phyloP scores from a whole-genome alignment of 2,329 filamentous ascomycete species.

The Aureobasidium zeae region DNA sequence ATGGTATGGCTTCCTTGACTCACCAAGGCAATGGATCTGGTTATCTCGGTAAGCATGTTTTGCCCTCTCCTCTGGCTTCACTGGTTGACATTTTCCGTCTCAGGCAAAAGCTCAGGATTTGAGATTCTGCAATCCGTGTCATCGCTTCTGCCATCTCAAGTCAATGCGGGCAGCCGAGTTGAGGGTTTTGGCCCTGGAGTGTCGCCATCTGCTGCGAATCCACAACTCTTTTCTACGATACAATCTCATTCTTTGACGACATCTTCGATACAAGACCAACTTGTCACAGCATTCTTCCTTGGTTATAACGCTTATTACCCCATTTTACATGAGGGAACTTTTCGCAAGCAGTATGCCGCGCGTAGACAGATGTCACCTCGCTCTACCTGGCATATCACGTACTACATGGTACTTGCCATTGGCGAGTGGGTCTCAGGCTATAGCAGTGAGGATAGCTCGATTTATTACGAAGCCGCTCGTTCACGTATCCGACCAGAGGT shows the following conservation, averaged over 20 bases:
- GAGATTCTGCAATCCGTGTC: constrained; percentile 18
- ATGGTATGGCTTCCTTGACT: constrained; percentile 29
- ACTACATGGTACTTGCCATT: constrained; percentile 39
- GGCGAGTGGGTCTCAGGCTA: constrained; percentile 37
- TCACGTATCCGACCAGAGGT: constrained; percentile 37
- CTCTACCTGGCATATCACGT: constrained; percentile 35
- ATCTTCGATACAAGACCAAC: neutral
- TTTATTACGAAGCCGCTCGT: constrained; percentile 39
- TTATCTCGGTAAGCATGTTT: constrained; percentile 31
- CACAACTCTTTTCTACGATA: neutral
- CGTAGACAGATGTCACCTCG: constrained; percentile 30
- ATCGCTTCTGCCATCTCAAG: constrained; percentile 12
- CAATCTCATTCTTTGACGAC: neutral
- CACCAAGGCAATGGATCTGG: constrained; percentile 31
- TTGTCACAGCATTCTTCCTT: constrained; percentile 33
- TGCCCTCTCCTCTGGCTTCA: neutral
- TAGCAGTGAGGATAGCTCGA: constrained; percentile 29
- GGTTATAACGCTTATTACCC: constrained; percentile 41
- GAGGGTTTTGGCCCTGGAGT: neutral
- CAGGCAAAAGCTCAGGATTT: constrained; percentile 18
- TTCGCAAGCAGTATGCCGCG: constrained; percentile 38
- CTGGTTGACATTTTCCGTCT: neutral
- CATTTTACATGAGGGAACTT: constrained; percentile 39
- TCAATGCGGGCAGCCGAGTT: neutral
- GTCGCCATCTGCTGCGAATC: neutral